These are phyloP conservation scores for Pyrus bretschneideri DNA, from an alignment of 306 rosid species.

Conservation along the genomic window DNA sequence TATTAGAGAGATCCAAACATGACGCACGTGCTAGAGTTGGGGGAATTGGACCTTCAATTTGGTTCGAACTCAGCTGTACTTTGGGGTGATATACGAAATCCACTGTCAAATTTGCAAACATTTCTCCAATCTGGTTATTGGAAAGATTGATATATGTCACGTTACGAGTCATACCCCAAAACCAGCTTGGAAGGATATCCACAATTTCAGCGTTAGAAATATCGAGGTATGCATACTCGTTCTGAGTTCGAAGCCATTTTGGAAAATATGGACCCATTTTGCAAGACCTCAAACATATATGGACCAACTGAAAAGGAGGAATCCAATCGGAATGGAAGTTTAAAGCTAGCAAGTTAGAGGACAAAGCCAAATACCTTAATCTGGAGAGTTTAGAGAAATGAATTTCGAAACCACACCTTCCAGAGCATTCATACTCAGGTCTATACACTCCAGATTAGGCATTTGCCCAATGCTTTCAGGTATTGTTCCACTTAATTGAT, in stretches of 20 bases:
- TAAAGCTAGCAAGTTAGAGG: background rate
- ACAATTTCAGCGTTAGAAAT: background rate
- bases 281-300: background rate
- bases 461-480: background rate
- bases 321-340: background rate
- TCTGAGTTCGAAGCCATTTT: conserved; percentile 21
- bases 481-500: background rate
- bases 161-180: background rate
- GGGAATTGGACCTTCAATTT: conserved; percentile 24
- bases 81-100: background rate
- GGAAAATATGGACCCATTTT: conserved; percentile 1
- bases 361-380: rapidly evolving
- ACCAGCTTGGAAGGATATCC: conserved; percentile 5
- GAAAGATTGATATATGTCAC: background rate
- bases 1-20: conserved; percentile 9
- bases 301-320: background rate
- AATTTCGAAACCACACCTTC: background rate
- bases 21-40: background rate
- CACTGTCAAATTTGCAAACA: background rate
- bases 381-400: background rate
- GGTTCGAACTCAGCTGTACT: background rate
- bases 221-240: background rate
- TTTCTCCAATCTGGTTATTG: background rate
- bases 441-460: background rate
- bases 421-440: background rate